Base-by-base conservation (phyloP, 2,329 filamentous ascomycete species). In the Fusarium kyushuense region DNA sequence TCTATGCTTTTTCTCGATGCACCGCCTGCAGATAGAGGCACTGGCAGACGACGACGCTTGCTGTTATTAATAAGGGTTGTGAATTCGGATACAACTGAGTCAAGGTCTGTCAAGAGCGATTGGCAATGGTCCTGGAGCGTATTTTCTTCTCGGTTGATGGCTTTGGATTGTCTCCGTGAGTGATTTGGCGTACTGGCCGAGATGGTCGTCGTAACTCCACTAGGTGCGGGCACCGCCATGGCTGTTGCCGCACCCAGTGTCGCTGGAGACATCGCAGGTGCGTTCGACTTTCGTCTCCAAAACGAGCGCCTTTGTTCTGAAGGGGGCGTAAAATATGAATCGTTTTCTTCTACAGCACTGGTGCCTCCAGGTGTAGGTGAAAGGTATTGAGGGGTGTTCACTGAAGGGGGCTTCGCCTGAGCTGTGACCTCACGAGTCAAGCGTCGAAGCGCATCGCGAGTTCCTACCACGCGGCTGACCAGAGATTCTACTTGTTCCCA, bases 401-500 rank as follows among this genome's bases (percentile, higher is more conserved):
- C 65, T 41, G 72, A 69, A 23, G 72, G 71, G 54, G 60, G 60
- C 56, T 69, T 78, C 29, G 74, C 73, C 78, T 70, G 81, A 3
- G 87, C 86, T 62, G 92, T 90, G 48, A 94, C 93, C 74, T 97
- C 93, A 76, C 92, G 94, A 13, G 94, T 95, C 43, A 99, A 83
- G 36, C 93, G 89, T 49, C 94, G 89, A 23, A 97, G 88, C 2
- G 94, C 93, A 81, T 99, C 96, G 72, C 96, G 87, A 47, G 94
- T 94, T 3, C 93, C 94, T 9, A 94, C 91, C 16, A 98, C 88
- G 63, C 93, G 89, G 76, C 93, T 94, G 29, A 98, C 92, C 36
- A 99, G 83, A 2, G 89, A 84, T 79, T 97, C 94, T 3, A 97
- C 91, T 72, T 92, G 91, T 61, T 89, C 86, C 96, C 96, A 99